A percentile compares a stretch with the other conserved stretches of the same genome.
Evolutionary conservation across 352 stramenopile genomes (phyloP).

Genomic region (Phytophthora brassicae): DNA sequence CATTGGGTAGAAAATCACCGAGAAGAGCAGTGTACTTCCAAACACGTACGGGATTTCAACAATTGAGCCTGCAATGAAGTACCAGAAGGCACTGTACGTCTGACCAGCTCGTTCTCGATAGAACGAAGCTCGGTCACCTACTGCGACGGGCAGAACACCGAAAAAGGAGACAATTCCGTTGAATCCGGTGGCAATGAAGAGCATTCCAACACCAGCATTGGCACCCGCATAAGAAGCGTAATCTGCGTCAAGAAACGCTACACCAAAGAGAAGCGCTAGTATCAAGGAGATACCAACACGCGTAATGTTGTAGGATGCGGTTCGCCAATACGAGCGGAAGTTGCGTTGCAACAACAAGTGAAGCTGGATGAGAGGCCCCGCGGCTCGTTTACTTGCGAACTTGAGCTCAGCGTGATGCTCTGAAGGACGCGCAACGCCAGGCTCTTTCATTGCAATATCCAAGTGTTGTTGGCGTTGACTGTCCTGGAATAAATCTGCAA

Average conservation of each 20-base stretch:
- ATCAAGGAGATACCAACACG: conserved; percentile 62
- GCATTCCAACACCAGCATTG: conserved; percentile 68
- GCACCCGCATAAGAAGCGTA: conserved; percentile 48
- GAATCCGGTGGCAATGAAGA: conserved; percentile 87
- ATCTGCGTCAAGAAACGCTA: conserved; percentile 63
- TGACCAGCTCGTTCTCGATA: conserved; percentile 60
- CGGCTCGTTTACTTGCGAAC: conserved; percentile 39
- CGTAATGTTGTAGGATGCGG: conserved; percentile 80
- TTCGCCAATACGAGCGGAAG: conserved; percentile 48
- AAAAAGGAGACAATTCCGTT: conserved; percentile 85
- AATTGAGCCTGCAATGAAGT: conserved; percentile 72
- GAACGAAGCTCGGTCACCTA: conserved; percentile 83
- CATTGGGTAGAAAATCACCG: conserved; percentile 56
- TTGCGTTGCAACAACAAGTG: conserved; percentile 39
- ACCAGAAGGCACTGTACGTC: conserved; percentile 80
- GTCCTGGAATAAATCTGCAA: conserved; percentile 40
- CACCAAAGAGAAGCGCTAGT: conserved; percentile 79
- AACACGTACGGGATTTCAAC: conserved; percentile 73
- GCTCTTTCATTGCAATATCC: conserved; percentile 24
- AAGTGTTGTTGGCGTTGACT: conserved; percentile 32
- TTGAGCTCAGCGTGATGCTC: conserved; percentile 21
- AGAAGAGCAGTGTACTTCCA: conserved; percentile 43
- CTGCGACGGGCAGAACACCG: conserved; percentile 74
- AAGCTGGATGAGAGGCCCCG: conserved; percentile 31
- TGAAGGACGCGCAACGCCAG: conserved; percentile 36